Evolutionary conservation across 2,329 filamentous ascomycete species (phyloP), one percentile per base, ranked within the genome.

Genomic region (Scedosporium dehoogii): DNA sequence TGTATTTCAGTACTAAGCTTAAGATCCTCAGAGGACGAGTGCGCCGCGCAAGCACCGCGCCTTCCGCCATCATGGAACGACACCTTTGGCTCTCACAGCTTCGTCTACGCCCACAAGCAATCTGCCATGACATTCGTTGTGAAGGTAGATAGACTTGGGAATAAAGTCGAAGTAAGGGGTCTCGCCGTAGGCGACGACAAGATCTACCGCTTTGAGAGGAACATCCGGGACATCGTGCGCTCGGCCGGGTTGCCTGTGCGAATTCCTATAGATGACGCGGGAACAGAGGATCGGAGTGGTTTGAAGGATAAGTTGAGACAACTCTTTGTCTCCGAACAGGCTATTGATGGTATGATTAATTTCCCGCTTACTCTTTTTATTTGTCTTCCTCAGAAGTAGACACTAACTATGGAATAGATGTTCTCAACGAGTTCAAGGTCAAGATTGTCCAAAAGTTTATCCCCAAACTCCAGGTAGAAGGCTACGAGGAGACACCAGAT

Each of bases 71-170:
- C 86, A 75, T 97, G 94, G 94, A 96, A 96, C 73, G 78, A 85
- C 12, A 83, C 84, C 21, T 81, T 82, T 63, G 84, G 84, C 65
- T 85, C 86, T 14, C 88, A 91, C 71, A 85, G 88, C 62, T 97
- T 97, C 74, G 85, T 92, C 66, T 97, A 97, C 76, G 85, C 86
- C 3, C 92, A 97, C 73, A 80, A 84, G 25, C 90, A 96, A 72
- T 96, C 91, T 0, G 87, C 91, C 16, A 90, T 92, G 83, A 84
- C 88, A 64, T 96, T 89, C 71, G 80, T 96, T 29, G 73, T 97
- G 67, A 93, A 92, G 71, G 76, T 96, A 65, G 91, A 88, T 72
- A 85, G 91, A 61, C 82, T 97, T 68, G 92, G 92, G 53, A 82
- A 82, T 68, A 96, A 93, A 71, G 88, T 89, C n/a, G 87, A 96